Conservation (phyloP, 192 early-diverging fungal species). For the Coemansia sp. region DNA sequence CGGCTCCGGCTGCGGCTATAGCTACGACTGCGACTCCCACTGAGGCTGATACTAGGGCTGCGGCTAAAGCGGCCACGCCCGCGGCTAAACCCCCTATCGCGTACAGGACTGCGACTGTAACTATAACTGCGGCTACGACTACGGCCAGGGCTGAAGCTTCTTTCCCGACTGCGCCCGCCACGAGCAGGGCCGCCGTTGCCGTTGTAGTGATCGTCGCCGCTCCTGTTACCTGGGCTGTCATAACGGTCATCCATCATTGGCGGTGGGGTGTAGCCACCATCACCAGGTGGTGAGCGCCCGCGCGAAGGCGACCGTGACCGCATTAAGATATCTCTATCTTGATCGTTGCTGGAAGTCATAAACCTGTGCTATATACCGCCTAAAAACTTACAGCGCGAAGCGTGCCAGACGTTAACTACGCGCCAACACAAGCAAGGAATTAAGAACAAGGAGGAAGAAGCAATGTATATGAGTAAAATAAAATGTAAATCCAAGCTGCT, state of each 20-base stretch:
- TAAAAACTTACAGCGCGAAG: not conserved
- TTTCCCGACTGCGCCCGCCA: conserved; percentile 8
- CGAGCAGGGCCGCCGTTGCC: not conserved
- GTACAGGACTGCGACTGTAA: conserved; percentile 8
- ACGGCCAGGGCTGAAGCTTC: conserved; percentile 12
- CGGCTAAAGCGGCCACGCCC: conserved; percentile 13
- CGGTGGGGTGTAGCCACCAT: conserved; percentile 26
- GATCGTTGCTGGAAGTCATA: conserved; percentile 6
- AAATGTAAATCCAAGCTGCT: no score
- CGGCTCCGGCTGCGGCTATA: conserved; percentile 28
- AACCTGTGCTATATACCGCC: not conserved
- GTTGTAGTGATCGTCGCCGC: not conserved
- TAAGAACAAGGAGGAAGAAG: no score
- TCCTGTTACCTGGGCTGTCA: not conserved
- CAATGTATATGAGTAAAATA: no score
- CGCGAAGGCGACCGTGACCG: conserved; percentile 30
- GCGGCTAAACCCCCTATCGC: not conserved
- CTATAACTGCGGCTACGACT: conserved; percentile 14
- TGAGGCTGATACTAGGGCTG: conserved; percentile 5
- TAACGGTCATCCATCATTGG: conserved; percentile 10
- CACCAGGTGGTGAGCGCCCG: conserved; percentile 5
- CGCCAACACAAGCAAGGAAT: no score
- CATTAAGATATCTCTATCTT: conserved; percentile 7
- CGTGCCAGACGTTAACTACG: no score
- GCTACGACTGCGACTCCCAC: conserved; percentile 13